These are phyloP conservation scores for Pelagophyceae sp. DNA, from an alignment of 352 stramenopile genomes.

Conservation along the genomic window DNA sequence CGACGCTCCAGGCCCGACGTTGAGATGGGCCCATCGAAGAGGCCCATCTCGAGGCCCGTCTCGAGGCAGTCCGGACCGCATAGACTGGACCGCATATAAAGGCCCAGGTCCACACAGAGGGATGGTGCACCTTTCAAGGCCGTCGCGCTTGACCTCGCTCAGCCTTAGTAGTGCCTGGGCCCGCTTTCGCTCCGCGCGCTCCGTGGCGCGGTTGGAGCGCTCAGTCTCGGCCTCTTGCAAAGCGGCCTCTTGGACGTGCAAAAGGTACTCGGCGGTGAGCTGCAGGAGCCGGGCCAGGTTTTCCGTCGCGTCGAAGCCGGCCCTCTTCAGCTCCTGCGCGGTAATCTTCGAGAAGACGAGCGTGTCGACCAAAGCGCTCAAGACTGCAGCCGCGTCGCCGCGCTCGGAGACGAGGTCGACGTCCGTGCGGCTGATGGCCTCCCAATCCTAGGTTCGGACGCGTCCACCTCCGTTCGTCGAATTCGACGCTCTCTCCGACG, in stretches of 20 bases:
- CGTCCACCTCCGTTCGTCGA: too few species aligned
- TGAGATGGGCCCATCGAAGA: too few species aligned
- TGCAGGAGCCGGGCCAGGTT: not conserved
- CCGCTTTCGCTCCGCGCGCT: not conserved
- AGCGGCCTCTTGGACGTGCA: slow-evolving; percentile 14
- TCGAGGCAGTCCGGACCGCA: too few species aligned
- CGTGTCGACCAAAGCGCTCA: not conserved
- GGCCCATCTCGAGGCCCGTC: too few species aligned
- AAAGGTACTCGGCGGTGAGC: slow-evolving; percentile 9
- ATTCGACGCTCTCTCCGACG: too few species aligned
- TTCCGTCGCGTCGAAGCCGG: not conserved
- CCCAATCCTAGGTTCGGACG: too few species aligned
- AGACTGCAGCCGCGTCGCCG: not conserved
- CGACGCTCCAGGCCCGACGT: too few species aligned
- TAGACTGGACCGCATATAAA: too few species aligned
- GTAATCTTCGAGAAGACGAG: not conserved
- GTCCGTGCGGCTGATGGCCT: not conserved
- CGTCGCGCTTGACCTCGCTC: not conserved
- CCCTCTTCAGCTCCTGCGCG: not conserved
- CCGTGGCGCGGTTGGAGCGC: not conserved
- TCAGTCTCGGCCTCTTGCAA: not conserved
- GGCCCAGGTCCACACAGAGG: too few species aligned
- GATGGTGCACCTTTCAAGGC: too few species aligned
- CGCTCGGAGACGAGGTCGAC: not conserved
- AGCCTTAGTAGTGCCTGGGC: not conserved